Percentiles rank a stretch among this genome's conserved stretches.
These are phyloP conservation scores for Phytophthora europaea DNA, from an alignment of 352 stramenopile species.

Conservation along the genomic window DNA sequence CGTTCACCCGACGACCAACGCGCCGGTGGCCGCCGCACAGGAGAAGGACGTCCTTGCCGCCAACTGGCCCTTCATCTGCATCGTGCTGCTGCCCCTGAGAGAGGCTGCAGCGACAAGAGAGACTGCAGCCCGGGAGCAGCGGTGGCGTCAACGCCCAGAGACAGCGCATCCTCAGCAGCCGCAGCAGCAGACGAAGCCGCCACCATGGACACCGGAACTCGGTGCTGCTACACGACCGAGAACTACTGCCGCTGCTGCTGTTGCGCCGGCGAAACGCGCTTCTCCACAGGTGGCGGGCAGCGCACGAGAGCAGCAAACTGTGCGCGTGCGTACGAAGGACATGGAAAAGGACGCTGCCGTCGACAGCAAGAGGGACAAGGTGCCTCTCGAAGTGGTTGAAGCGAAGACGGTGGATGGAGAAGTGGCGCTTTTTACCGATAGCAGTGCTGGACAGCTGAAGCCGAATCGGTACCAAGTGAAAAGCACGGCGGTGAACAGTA, in stretches of 20 bases:
- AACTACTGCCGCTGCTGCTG: not conserved
- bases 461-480: not conserved
- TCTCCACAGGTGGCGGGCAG: not conserved
- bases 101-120: not conserved
- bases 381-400: not conserved
- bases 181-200: not conserved
- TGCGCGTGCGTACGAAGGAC: not conserved
- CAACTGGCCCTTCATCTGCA: slow-evolving; percentile 17
- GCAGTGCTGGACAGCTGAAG: not conserved
- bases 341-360: not conserved
- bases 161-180: not conserved
- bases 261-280: not conserved
- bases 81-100: slow-evolving; percentile 17
- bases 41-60: slow-evolving; percentile 10
- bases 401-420: slow-evolving; percentile 1
- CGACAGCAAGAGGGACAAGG: not conserved
- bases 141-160: not conserved
- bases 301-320: not conserved
- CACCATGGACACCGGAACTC: not conserved
- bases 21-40: slow-evolving; percentile 1
- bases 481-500: not conserved
- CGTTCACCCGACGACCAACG: slow-evolving; percentile 27
- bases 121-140: not conserved
- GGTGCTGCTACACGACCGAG: not conserved
- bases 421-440: not conserved